Base-by-base conservation (phyloP, 176 grass and related monocot species). In the Zoysia japonica region DNA sequence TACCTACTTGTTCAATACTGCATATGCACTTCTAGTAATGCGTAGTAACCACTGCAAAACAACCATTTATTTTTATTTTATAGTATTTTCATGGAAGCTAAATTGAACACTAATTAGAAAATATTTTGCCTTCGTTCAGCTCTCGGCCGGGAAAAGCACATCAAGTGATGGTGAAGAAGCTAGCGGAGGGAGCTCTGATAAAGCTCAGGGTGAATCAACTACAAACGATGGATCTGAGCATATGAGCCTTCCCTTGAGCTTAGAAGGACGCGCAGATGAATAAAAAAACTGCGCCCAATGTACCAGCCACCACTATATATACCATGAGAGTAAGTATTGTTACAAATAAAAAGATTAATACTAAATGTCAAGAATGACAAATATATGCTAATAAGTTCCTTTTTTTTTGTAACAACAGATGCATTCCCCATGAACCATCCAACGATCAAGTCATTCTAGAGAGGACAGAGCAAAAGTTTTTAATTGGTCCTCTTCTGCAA, bases 181-280 rank as follows among this genome's bases (percentile, higher is more conserved):
- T 17, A 70, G 47, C 3, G 39, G 76, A 62, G 20, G 74, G 43
- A 79, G 16, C 63, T 67, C 16, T 44, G 51, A 55, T 1, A 79
- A 79, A 52, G 47, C 6, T 53, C 76, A 38, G 8, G 62, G 37
- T 42, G 49, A 65, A 60, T 70, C 65, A 10, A 47, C n/a, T 47
- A 7, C n/a, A 48, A 9, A 68, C n/a, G 46, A 40, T 37, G 19
- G 51, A 47, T 45, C 42, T 19, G 53, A 39, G 35, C 28, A 6
- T 71, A 80, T 80, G 61, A 47, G 57, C 28, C 54, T 80, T 80
- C 43, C 68, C 12, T 49, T 71, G 43, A 61, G 53, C 44, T 47
- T 49, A 40, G 15, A 70, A 49, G 67, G 28, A 12, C 40, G 16
- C 11, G 20, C 55, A 19, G 67, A 71, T 60, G 13, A 60, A 61